Base-by-base conservation (phyloP, 2,329 filamentous ascomycete genomes). In the Xylaria sp. region DNA sequence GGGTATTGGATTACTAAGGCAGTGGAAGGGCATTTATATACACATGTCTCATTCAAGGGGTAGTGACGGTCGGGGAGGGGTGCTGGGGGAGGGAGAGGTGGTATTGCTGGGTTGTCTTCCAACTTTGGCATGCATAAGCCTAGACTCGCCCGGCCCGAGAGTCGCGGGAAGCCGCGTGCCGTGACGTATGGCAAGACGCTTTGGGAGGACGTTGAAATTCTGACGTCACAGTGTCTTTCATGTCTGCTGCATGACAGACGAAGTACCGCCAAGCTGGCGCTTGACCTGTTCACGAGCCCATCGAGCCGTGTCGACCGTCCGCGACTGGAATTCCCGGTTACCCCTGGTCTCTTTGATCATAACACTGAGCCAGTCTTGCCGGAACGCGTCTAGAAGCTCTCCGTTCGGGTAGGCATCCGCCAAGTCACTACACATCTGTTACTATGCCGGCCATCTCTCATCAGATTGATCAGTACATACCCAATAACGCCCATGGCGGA, bases 261-360 rank as follows among this genome's bases (percentile, higher is more conserved):
- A 75, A 51, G 76, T 72, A 67, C 85, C 85, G 60, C 85, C 84
- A 54, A 88, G 79, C 79, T 99, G 95, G 71, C 92, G 90, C 85
- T 97, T 98, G 76, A 98, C 93, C 77, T 97, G 93, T 79, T 98
- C 95, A 63, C 94, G 90, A 66, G 95, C 93, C 95, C 95, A 99
- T 71, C 94, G 90, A 74, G 95, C 95, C 47, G 95, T 98, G 68
- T 97, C 92, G 68, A 95, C 89, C 3, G 95, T 99, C 66, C 93
- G 90, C 27, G 85, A 74, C 70, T 88, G 85, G 81, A 91, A 97
- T 47, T 98, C 93, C 70, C 91, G 89, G 82, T 95, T 97, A 61
- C 87, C 85, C 72, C 93, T 91, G 47, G 92, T 94, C 77, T 98
- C 93, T 79, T 94, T 93, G 73, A 97, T 93, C 83, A 99, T 90